phyloP scores from a whole-genome alignment of 345 rosid species.

The Capsella bursapastoris region DNA sequence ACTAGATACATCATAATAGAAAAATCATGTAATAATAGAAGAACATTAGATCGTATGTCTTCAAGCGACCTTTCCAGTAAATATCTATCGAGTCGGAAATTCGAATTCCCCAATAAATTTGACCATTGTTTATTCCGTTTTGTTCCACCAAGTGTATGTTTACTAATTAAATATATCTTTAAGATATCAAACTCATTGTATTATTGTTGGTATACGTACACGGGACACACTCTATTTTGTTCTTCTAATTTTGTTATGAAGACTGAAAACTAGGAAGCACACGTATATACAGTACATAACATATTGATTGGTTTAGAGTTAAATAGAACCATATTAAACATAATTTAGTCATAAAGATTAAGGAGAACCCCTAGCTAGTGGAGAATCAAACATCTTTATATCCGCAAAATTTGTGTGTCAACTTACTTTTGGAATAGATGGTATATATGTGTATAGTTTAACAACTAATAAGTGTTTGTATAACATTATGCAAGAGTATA shows the following conservation, averaged over 20 bases:
- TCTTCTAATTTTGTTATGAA: background rate
- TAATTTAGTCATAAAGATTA: background rate
- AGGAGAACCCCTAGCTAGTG: constrained; percentile 25
- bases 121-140: background rate
- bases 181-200: background rate
- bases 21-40: background rate
- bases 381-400: constrained; percentile 35
- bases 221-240: background rate
- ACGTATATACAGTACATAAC: background rate
- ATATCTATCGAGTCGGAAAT: background rate
- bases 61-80: background rate
- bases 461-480: background rate
- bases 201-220: background rate
- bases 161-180: background rate
- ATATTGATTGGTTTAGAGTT: constrained; percentile 7
- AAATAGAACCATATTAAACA: background rate
- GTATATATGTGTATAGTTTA: background rate
- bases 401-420: constrained; percentile 15
- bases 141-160: background rate
- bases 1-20: background rate
- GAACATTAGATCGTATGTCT: background rate
- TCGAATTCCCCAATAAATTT: background rate
- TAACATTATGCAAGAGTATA: background rate
- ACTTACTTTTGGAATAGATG: constrained; percentile 9
- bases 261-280: background rate